Percentiles rank a stretch among this genome's conserved stretches.
These are phyloP conservation scores for Trypanosoma cruzi DNA, from an alignment of 208 protist genomes.

Conservation along the genomic window DNA sequence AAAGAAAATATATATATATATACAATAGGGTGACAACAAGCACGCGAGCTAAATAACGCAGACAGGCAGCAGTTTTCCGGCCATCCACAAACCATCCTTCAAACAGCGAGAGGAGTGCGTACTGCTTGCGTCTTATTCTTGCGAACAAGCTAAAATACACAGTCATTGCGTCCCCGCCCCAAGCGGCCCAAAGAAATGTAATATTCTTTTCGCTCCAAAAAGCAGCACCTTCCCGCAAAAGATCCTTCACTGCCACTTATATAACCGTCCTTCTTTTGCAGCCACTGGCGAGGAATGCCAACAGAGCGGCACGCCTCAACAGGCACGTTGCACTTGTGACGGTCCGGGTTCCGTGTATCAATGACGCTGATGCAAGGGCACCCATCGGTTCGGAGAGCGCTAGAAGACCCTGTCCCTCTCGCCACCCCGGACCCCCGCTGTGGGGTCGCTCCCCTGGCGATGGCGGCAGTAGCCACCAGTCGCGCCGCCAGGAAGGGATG, in stretches of 20 bases:
- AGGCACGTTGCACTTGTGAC: conserved; percentile 49
- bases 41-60: too few relatives aligned
- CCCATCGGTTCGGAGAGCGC: too few relatives aligned
- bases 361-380: background rate
- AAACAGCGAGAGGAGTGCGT: too few relatives aligned
- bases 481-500: too few relatives aligned
- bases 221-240: conserved; percentile 37
- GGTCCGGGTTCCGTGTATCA: conserved; percentile 39
- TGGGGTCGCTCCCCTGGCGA: background rate
- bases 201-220: conserved; percentile 20
- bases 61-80: too few relatives aligned
- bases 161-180: conserved; percentile 54
- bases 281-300: conserved; percentile 41
- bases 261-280: conserved; percentile 30
- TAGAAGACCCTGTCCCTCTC: background rate
- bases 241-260: conserved; percentile 13
- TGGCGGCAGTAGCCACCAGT: too few relatives aligned
- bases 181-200: conserved; percentile 50
- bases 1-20: too few relatives aligned
- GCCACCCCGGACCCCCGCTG: background rate
- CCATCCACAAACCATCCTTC: too few relatives aligned
- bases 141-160: conserved; percentile 43
- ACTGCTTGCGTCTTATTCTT: too few relatives aligned
- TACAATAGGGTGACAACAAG: too few relatives aligned
- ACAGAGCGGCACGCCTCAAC: conserved; percentile 52